Conservation (phyloP, 2,329 filamentous ascomycete genomes). For the Neospermospora avenae region DNA sequence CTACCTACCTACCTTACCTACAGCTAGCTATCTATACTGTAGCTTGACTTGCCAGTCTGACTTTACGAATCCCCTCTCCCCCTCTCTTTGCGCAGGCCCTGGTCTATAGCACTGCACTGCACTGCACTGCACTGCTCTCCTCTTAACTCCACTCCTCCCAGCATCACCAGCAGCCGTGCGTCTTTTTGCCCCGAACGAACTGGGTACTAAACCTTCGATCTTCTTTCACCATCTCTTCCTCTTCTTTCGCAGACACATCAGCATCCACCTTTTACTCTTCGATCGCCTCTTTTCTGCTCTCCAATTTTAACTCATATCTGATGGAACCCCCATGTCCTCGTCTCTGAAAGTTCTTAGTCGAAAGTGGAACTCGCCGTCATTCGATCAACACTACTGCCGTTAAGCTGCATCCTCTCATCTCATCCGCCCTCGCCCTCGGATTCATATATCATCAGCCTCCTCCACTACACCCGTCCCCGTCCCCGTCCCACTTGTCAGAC, state of each 20-base stretch:
- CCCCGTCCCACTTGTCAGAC: background rate
- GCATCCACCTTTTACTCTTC: background rate
- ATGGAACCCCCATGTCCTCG: slow-evolving; percentile 21
- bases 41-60: no score
- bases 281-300: background rate
- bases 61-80: no score
- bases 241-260: background rate
- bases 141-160: background rate
- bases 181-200: background rate
- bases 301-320: background rate
- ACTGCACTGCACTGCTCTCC: no score
- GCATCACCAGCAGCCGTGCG: background rate
- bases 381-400: slow-evolving; percentile 7
- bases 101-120: no score
- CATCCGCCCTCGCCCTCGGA: slow-evolving; percentile 11
- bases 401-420: slow-evolving; percentile 10
- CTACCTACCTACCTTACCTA: no score
- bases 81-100: no score
- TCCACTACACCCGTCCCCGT: slow-evolving; percentile 12
- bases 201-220: background rate
- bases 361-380: slow-evolving; percentile 26
- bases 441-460: slow-evolving; percentile 31
- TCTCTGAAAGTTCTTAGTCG: slow-evolving; percentile 14
- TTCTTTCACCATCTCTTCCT: background rate
- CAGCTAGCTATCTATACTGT: no score